phyloP scores from a whole-genome alignment of 768 basidiomycete genomes.

The Tubosaeta sp. region DNA sequence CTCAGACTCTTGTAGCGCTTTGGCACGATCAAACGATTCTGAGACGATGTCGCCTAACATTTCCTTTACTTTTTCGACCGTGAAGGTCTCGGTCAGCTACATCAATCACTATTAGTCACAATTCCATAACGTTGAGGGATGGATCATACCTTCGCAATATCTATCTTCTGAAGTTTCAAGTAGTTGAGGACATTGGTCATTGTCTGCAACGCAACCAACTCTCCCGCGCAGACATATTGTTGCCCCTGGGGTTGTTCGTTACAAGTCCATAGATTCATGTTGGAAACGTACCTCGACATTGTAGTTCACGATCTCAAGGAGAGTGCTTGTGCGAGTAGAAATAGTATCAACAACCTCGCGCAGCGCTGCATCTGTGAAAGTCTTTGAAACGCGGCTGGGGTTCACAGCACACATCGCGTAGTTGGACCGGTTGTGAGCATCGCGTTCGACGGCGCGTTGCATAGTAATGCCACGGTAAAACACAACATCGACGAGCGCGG shows the following conservation, averaged over 20 bases:
- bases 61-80: constrained; percentile 91
- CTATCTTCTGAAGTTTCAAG: constrained; percentile 93
- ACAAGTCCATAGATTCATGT: neutral
- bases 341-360: constrained; percentile 96
- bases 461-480: constrained; percentile 99
- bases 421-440: constrained; percentile 86
- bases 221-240: constrained; percentile 99
- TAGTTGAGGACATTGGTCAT: constrained; percentile 97
- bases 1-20: constrained; percentile 73
- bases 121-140: neutral
- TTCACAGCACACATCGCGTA: constrained; percentile 99
- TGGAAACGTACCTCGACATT: constrained; percentile 70
- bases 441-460: constrained; percentile 98
- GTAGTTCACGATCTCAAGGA: constrained; percentile 98
- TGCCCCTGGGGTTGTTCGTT: constrained; percentile 61
- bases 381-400: constrained; percentile 88
- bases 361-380: constrained; percentile 93
- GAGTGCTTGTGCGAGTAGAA: constrained; percentile 63
- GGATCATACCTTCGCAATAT: constrained; percentile 70
- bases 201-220: constrained; percentile 87
- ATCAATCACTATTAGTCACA: neutral
- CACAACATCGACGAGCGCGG: constrained; percentile 93
- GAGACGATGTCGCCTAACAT: constrained; percentile 92
- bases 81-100: constrained; percentile 83
- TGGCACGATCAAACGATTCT: constrained; percentile 69